Percentiles rank a stretch among this genome's conserved stretches.
Evolutionary conservation across 306 rosid genomes (phyloP).

Genomic region (Luffa aegyptiaca): DNA sequence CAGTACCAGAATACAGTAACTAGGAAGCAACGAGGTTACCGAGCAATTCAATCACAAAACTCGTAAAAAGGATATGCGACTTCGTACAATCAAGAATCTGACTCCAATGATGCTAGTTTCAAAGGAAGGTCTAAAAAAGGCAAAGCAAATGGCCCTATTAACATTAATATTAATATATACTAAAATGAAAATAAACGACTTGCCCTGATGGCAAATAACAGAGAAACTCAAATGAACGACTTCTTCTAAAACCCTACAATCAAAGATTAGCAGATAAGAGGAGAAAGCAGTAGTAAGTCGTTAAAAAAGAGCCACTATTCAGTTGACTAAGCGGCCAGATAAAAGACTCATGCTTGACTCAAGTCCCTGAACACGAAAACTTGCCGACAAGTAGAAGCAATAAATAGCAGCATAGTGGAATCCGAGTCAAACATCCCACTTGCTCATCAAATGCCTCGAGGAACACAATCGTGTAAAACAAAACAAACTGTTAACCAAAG

Average conservation of each 20-base stretch:
- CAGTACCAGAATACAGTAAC: neutral
- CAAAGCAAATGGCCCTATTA: neutral
- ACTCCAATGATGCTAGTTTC: neutral
- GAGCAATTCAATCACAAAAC: neutral
- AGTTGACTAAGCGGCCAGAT: neutral
- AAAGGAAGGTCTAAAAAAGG: neutral
- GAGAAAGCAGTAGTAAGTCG: neutral
- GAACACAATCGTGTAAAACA: neutral
- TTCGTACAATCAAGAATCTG: neutral
- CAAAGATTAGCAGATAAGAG: neutral
- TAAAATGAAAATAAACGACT: neutral
- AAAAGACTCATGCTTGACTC: conserved; percentile 3
- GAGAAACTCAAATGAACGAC: neutral
- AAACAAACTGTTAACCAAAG: too few species aligned
- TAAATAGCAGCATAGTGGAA: neutral
- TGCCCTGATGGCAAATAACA: neutral
- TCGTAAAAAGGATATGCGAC: neutral
- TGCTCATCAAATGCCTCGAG: neutral
- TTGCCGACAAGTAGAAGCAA: neutral
- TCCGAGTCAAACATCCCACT: neutral
- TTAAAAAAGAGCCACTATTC: neutral
- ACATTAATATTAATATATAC: neutral
- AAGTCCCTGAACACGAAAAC: neutral
- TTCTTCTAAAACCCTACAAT: neutral
- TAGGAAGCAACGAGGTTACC: neutral